Evolutionary conservation across 2,329 filamentous ascomycete species (phyloP).

Genomic region (Colletotrichum siamense): DNA sequence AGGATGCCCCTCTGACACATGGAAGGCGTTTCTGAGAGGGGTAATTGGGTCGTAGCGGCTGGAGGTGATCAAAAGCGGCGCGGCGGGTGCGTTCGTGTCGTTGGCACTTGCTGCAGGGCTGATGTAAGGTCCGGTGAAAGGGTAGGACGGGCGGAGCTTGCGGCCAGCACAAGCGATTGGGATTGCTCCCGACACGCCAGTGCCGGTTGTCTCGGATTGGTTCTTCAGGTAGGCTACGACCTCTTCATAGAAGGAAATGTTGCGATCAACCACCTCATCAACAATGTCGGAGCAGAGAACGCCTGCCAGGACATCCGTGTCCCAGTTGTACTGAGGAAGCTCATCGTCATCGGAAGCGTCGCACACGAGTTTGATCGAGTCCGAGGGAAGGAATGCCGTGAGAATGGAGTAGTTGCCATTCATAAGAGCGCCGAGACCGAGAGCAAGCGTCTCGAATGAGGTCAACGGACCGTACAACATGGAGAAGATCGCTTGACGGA

Average conservation of each 20-base stretch:
- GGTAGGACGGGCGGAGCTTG: constrained; percentile 33
- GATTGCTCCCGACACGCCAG: constrained; percentile 25
- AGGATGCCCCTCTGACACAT: constrained; percentile 17
- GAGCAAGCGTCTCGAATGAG: constrained; percentile 17
- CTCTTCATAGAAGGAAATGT: constrained; percentile 19
- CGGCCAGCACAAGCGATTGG: constrained; percentile 37
- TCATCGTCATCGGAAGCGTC: background rate
- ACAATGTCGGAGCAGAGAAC: constrained; percentile 40
- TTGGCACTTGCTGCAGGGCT: background rate
- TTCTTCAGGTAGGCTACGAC: constrained; percentile 13
- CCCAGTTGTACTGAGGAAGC: background rate
- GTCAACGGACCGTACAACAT: constrained; percentile 34
- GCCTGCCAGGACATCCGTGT: constrained; percentile 26
- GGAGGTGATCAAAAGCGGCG: constrained; percentile 42
- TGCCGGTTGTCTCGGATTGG: constrained; percentile 26
- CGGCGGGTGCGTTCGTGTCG: constrained; percentile 29
- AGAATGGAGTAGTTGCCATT: constrained; percentile 29
- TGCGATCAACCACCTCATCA: background rate
- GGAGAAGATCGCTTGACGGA: constrained; percentile 28
- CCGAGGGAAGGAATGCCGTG: background rate
- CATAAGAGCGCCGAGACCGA: constrained; percentile 25
- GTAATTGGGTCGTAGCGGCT: constrained; percentile 44
- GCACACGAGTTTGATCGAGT: background rate
- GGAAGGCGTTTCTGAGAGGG: constrained; percentile 36
- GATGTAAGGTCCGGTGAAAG: constrained; percentile 29